A percentile compares a stretch with the other conserved stretches of the same genome.
Conservation (phyloP, 2,329 filamentous ascomycete species). For the Setomelanomma holmii region DNA sequence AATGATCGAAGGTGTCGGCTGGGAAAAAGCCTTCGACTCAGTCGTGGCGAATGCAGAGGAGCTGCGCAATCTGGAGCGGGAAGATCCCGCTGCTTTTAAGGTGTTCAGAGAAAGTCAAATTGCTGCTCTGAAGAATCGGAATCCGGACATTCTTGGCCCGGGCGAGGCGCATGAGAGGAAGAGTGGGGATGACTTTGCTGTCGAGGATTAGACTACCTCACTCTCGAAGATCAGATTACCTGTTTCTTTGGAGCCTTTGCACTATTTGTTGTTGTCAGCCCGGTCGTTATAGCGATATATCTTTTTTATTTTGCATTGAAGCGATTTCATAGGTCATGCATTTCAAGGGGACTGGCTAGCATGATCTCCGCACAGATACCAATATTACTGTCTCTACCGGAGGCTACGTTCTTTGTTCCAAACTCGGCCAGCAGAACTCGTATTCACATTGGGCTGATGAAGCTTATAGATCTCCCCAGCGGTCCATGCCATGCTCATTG, state of each 20-base stretch:
- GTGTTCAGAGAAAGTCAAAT: constrained; percentile 46
- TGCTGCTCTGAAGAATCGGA: constrained; percentile 46
- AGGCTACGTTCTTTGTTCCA: neutral
- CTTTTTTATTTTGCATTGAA: too few relatives aligned
- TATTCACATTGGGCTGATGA: neutral
- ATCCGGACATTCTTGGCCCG: constrained; percentile 27
- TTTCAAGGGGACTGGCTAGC: neutral
- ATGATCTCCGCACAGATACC: neutral
- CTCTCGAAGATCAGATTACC: too few relatives aligned
- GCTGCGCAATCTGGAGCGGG: constrained; percentile 65
- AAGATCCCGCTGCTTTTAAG: constrained; percentile 43
- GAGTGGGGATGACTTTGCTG: constrained; percentile 11
- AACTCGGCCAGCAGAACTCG: neutral
- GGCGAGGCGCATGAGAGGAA: constrained; percentile 9
- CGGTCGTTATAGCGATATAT: too few relatives aligned
- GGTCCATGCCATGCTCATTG: too few relatives aligned
- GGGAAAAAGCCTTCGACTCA: constrained; percentile 67
- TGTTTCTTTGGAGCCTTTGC: neutral
- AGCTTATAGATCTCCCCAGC: too few relatives aligned
- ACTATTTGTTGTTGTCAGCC: too few relatives aligned
- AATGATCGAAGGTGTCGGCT: constrained; percentile 64
- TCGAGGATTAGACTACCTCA: constrained; percentile 13
- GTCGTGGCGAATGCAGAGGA: constrained; percentile 70
- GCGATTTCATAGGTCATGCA: too few relatives aligned
- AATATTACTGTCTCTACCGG: neutral